Conservation (phyloP, 805 yeast genomes). For the Metschnikowia chrysomelidarum region DNA sequence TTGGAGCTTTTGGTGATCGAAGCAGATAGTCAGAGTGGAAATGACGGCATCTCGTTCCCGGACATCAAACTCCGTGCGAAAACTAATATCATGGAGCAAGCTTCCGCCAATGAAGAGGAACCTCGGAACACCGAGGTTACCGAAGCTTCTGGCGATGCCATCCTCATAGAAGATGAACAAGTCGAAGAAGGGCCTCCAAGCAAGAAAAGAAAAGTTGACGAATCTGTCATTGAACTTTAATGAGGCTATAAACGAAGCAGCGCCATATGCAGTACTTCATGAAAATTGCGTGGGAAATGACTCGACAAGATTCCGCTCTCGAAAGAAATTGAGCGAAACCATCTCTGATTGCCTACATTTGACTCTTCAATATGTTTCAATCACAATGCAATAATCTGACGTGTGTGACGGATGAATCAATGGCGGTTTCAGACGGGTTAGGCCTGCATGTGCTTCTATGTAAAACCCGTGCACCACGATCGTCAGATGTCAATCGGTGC, state of each 20-base stretch:
- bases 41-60: slow-evolving; percentile 17
- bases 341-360: too few relatives aligned
- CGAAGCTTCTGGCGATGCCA: slow-evolving; percentile 6
- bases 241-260: too few relatives aligned
- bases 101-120: slow-evolving; percentile 1
- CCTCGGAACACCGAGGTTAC: slow-evolving; percentile 1
- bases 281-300: too few relatives aligned
- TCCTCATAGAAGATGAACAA: slow-evolving; percentile 11
- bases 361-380: too few relatives aligned
- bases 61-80: slow-evolving; percentile 17
- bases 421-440: too few relatives aligned
- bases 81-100: not conserved
- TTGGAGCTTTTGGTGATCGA: slow-evolving; percentile 57
- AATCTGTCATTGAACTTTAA: slow-evolving; percentile 3
- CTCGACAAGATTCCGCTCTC: too few relatives aligned
- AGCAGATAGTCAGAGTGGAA: slow-evolving; percentile 6
- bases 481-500: too few relatives aligned
- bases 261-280: too few relatives aligned
- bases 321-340: too few relatives aligned
- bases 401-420: too few relatives aligned
- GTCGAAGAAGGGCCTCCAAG: slow-evolving; percentile 15
- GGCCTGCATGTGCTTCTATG: too few relatives aligned
- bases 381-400: too few relatives aligned
- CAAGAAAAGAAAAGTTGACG: slow-evolving; percentile 15
- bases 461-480: slow-evolving; percentile 10